A percentile compares a stretch with the other conserved stretches of the same genome.
phyloP scores from a whole-genome alignment of 305 asterid genomes.

The Solanum hybrid region DNA sequence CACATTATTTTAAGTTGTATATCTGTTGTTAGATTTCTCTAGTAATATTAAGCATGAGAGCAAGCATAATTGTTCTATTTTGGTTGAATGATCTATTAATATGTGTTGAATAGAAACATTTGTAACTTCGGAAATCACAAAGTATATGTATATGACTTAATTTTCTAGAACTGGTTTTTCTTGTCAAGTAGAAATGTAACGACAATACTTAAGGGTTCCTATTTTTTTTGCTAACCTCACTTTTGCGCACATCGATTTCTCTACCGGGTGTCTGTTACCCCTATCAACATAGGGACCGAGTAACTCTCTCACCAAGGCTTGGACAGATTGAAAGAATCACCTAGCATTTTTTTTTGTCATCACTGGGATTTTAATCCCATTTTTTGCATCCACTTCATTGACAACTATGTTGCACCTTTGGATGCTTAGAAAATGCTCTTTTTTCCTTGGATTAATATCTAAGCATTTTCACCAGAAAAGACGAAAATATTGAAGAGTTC shows the following conservation, averaged over 20 bases:
- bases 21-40: background rate
- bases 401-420: background rate
- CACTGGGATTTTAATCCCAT: background rate
- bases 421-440: background rate
- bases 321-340: background rate
- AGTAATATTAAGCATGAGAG: background rate
- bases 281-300: no score
- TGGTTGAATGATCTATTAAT: background rate
- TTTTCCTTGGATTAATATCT: background rate
- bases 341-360: background rate
- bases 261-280: background rate
- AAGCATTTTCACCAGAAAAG: background rate
- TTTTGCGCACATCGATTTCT: background rate
- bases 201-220: background rate
- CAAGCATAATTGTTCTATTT: background rate
- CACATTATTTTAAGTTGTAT: background rate
- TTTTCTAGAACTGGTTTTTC: background rate
- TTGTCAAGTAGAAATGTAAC: background rate
- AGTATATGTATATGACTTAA: background rate
- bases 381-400: background rate
- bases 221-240: background rate
- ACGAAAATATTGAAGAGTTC: background rate
- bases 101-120: background rate
- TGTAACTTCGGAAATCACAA: background rate
- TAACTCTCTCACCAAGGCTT: background rate